Percentiles rank a stretch among this genome's conserved stretches.
Conservation (phyloP, 2,329 filamentous ascomycete species). For the Penicillium hordei region DNA sequence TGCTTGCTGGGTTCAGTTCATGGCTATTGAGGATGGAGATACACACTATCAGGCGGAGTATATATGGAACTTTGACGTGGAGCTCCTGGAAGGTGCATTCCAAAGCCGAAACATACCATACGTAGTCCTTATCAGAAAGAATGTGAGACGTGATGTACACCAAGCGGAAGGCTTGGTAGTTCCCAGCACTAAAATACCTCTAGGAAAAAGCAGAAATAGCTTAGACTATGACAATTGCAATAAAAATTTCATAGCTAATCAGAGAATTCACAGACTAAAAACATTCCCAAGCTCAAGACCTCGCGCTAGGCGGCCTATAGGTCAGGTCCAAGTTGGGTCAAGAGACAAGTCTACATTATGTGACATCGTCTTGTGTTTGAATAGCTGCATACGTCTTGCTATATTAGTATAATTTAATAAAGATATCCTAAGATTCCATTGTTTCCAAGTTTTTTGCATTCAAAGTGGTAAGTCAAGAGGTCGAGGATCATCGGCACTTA, state of each 20-base stretch:
- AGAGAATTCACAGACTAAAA: neutral
- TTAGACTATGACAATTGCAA: neutral
- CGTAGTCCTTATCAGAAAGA: constrained; percentile 18
- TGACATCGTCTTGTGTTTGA: too few species aligned
- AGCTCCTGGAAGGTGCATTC: constrained; percentile 13
- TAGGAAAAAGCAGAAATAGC: neutral
- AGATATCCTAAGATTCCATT: neutral
- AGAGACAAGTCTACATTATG: neutral
- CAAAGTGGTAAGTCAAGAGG: too few species aligned
- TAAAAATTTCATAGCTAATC: rapidly evolving
- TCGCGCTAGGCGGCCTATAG: neutral
- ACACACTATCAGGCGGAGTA: neutral
- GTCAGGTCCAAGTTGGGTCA: neutral
- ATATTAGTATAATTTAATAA: too few species aligned
- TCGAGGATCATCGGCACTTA: neutral
- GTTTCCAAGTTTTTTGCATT: neutral
- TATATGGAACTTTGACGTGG: neutral
- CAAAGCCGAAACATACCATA: constrained; percentile 13
- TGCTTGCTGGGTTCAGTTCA: too few species aligned
- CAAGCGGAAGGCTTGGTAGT: constrained; percentile 6
- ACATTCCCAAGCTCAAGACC: neutral
- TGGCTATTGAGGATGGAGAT: neutral
- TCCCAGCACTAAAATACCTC: neutral
- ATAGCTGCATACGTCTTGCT: too few species aligned
- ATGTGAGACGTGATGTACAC: constrained; percentile 6